Evolutionary conservation across 2,329 filamentous ascomycete species (phyloP), one percentile per base, ranked within the genome.

Genomic region (Aspergillus tanneri): DNA sequence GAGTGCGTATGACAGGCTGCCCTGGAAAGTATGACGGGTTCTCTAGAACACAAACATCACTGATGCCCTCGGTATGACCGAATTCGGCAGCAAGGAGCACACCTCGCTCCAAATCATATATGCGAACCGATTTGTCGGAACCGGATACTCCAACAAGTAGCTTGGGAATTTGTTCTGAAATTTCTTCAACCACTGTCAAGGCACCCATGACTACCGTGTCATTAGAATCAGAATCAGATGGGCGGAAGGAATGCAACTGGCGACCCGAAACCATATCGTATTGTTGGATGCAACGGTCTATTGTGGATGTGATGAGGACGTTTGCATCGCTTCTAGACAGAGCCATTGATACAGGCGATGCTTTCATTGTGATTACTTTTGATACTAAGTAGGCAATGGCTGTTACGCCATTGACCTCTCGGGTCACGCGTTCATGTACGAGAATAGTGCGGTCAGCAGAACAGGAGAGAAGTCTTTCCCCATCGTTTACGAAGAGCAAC

Each of bases 51-150:
- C 87, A 81, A 14, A 95, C 83, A 51, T 91, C 91, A 43, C 88
- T 95, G 55, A 99, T 90, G 7, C 91, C 87, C 64, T 96, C 91
- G 0, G 91, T 96, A 59, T 99, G 93, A 1, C 93, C 93, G 82
- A 90, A 96, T 71, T 97, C 93, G 32, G 90, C 84, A 42, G 90
- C 87, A 22, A 97, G 72, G 48, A 99, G 85, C 2, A 76, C 73
- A 7, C 92, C 91, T 34, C 82, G 84, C 52, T 86, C 84, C 23
- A 83, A 77, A 57, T 96, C 88, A 61, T 99, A 99, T 12, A 99
- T 75, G 27, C 93, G 80, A 47, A 99, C 86, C 0, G 93, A 97
- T 66, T 97, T 99, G 69, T 99, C 93, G 1, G 89, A 96, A 59
- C 91, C 91, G 7, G 92, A 96, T 9, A 93, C 80, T n/a, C 90